A percentile compares a stretch with the other conserved stretches of the same genome.
Evolutionary conservation across 192 early-diverging fungal species (phyloP).

Genomic region (Allomyces javanicus): DNA sequence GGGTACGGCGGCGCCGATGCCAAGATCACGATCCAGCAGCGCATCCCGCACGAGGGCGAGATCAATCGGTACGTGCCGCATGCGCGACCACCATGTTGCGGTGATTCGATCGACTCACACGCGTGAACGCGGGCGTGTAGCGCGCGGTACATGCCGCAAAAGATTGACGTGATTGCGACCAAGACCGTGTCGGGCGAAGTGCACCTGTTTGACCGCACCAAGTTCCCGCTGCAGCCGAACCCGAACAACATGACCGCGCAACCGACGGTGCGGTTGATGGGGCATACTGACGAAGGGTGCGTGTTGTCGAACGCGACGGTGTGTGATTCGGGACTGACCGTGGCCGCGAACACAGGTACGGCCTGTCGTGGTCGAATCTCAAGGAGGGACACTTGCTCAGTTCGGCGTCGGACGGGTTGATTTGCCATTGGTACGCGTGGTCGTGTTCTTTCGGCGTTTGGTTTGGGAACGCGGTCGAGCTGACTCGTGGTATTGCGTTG

Average conservation of each 20-base stretch:
- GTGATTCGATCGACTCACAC: no score
- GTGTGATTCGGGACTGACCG: neutral
- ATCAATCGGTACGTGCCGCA: constrained; percentile 37
- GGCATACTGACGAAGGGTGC: constrained; percentile 85
- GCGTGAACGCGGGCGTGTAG: constrained; percentile 6
- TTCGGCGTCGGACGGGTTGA: constrained; percentile 75
- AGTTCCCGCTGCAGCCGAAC: constrained; percentile 56
- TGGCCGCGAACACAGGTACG: constrained; percentile 32
- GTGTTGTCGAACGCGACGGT: no score
- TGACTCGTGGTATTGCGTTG: neutral
- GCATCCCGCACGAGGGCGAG: constrained; percentile 92
- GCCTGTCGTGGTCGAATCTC: constrained; percentile 76
- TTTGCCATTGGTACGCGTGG: constrained; percentile 53
- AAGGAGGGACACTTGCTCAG: constrained; percentile 65
- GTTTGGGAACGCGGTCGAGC: neutral
- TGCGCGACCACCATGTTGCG: no score
- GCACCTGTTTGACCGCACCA: constrained; percentile 89
- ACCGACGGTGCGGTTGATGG: constrained; percentile 68
- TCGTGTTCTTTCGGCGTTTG: neutral
- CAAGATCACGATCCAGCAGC: constrained; percentile 71
- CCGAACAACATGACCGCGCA: constrained; percentile 33
- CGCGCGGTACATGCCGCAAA: constrained; percentile 91
- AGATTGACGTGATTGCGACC: constrained; percentile 89
- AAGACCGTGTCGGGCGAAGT: constrained; percentile 80
- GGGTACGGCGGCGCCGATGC: constrained; percentile 63